phyloP scores from a whole-genome alignment of 2,329 filamentous ascomycete genomes.

The Fusarium sp. region DNA sequence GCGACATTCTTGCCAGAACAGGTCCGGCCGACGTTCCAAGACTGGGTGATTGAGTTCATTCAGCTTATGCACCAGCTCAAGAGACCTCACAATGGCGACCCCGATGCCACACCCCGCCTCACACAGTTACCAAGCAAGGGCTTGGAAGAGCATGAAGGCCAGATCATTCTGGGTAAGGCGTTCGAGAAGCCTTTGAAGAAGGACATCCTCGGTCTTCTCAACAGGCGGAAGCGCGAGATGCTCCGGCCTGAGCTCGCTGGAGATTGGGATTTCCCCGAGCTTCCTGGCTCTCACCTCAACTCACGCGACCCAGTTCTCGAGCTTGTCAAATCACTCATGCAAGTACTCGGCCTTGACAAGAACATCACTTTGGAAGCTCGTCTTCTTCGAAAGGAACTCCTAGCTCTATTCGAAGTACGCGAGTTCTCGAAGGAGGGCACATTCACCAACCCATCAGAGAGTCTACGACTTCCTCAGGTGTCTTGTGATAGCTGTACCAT shows the following conservation, averaged over 20 bases:
- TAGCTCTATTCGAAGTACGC: slow-evolving; percentile 90
- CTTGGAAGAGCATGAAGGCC: slow-evolving; percentile 68
- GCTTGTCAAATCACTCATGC: slow-evolving; percentile 92
- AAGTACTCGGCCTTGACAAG: slow-evolving; percentile 90
- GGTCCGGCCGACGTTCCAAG: slow-evolving; percentile 85
- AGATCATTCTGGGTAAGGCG: slow-evolving; percentile 78
- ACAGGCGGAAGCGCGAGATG: slow-evolving; percentile 87
- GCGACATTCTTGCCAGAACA: slow-evolving; percentile 84
- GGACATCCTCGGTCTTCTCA: slow-evolving; percentile 83
- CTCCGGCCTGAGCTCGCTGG: slow-evolving; percentile 87
- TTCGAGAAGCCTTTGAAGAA: slow-evolving; percentile 94
- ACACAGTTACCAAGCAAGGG: slow-evolving; percentile 70
- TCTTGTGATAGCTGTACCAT: slow-evolving; percentile 93
- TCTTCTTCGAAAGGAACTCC: slow-evolving; percentile 86
- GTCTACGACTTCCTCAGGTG: slow-evolving; percentile 77
- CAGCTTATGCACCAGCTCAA: slow-evolving; percentile 93
- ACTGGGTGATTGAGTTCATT: slow-evolving; percentile 95
- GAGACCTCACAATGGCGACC: slow-evolving; percentile 66
- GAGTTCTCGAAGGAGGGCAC: slow-evolving; percentile 91
- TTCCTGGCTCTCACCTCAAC: slow-evolving; percentile 75
- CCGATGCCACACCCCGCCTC: slow-evolving; percentile 63
- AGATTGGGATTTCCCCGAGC: slow-evolving; percentile 86
- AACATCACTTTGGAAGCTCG: slow-evolving; percentile 90
- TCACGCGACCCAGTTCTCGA: slow-evolving; percentile 80
- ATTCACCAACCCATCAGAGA: slow-evolving; percentile 86